phyloP scores from a whole-genome alignment of 192 early-diverging fungal genomes.

The Entomortierella beljakovae region DNA sequence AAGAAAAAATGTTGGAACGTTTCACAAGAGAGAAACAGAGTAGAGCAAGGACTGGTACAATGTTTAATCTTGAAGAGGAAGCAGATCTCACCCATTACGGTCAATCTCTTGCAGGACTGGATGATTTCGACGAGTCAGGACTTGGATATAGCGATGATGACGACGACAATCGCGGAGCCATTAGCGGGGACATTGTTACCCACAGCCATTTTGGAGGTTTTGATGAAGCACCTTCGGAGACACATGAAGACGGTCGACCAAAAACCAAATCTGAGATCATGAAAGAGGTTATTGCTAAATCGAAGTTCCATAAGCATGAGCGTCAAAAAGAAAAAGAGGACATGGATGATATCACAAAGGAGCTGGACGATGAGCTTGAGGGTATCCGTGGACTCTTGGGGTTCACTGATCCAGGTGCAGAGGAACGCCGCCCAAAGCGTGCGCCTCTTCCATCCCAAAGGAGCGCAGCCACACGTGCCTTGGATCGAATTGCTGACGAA shows the following conservation, averaged over 20 bases:
- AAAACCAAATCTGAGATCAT: conserved; percentile 96
- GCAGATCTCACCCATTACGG: conserved; percentile 94
- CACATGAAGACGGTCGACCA: conserved; percentile 60
- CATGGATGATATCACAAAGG: conserved; percentile 80
- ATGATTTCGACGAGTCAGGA: conserved; percentile 83
- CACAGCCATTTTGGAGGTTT: conserved; percentile 92
- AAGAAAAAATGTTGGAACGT: conserved; percentile 96
- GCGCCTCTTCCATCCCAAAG: conserved; percentile 59
- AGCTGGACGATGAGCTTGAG: conserved; percentile 92
- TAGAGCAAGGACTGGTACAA: conserved; percentile 41
- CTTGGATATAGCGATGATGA: conserved; percentile 68
- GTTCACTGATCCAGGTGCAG: conserved; percentile 36
- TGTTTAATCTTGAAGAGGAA: conserved; percentile 90
- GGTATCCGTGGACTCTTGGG: conserved; percentile 79
- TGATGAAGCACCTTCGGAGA: conserved; percentile 62
- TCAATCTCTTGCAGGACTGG: conserved; percentile 85
- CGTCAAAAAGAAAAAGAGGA: conserved; percentile 90
- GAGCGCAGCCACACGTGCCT: conserved; percentile 37
- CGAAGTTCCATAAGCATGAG: conserved; percentile 95
- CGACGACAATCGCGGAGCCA: conserved; percentile 67
- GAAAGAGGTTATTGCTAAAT: conserved; percentile 98
- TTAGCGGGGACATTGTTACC: conserved; percentile 78
- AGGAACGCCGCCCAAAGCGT: conserved; percentile 56
- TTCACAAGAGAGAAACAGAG: conserved; percentile 84
- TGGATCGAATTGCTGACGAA: conserved; percentile 47